Percentiles rank a stretch among this genome's conserved stretches.
phyloP scores from a whole-genome alignment of 768 basidiomycete species.

The Serendipita sp. region DNA sequence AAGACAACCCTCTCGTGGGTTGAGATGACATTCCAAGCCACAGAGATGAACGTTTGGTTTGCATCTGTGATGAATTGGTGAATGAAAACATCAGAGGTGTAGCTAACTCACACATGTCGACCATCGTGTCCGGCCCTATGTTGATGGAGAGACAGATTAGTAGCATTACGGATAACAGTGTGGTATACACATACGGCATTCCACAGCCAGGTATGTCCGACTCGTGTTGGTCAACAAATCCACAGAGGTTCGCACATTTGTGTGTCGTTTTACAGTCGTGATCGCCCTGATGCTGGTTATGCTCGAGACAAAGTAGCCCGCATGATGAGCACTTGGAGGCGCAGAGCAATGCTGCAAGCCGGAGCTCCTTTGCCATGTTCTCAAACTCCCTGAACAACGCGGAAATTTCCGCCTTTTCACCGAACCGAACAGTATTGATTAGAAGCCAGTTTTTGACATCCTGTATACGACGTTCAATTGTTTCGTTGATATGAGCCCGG shows the following conservation, averaged over 20 bases:
- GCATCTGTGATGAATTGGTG: constrained; percentile 28
- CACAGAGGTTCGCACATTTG: constrained; percentile 28
- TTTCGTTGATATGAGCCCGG: constrained; percentile 22
- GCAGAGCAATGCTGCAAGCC: constrained; percentile 33
- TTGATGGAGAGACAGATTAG: background rate
- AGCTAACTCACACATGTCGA: constrained; percentile 33
- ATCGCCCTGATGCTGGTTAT: constrained; percentile 28
- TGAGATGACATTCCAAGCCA: constrained; percentile 32
- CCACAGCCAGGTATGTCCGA: constrained; percentile 22
- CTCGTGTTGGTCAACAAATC: constrained; percentile 25
- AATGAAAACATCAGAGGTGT: background rate
- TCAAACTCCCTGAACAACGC: constrained; percentile 31
- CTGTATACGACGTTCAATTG: constrained; percentile 28
- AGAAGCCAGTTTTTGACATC: constrained; percentile 38
- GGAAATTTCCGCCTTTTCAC: constrained; percentile 28
- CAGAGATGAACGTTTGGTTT: constrained; percentile 36
- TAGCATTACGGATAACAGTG: too few species aligned
- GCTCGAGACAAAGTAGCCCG: constrained; percentile 32
- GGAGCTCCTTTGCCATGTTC: constrained; percentile 28
- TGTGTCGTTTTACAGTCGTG: constrained; percentile 41
- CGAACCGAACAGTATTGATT: constrained; percentile 34
- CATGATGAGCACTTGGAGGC: constrained; percentile 31
- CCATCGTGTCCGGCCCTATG: constrained; percentile 43
- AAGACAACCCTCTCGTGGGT: constrained; percentile 35
- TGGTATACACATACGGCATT: constrained; percentile 26